A percentile compares a stretch with the other conserved stretches of the same genome.
phyloP scores from a whole-genome alignment of 768 basidiomycete species.

The Mycena venus region DNA sequence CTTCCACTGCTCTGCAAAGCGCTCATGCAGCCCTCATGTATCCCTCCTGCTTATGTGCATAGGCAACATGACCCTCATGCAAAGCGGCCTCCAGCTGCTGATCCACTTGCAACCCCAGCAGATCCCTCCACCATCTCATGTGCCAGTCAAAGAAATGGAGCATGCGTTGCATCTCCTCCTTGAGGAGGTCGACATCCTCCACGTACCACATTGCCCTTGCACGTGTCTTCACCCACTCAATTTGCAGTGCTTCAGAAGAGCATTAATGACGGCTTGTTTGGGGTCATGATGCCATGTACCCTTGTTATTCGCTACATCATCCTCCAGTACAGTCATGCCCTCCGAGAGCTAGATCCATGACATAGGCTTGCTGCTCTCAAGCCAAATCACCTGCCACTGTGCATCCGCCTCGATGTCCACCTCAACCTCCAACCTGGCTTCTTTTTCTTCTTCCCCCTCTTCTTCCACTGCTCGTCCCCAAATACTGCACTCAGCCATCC shows the following conservation, averaged over 20 bases:
- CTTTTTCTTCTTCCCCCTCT: not conserved
- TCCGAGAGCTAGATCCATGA: conserved; percentile 20
- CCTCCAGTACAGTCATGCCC: not conserved
- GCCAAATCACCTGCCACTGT: no score
- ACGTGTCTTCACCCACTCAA: conserved; percentile 32
- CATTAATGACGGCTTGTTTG: no score
- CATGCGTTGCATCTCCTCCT: conserved; percentile 40
- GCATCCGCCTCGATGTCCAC: not conserved
- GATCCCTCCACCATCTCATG: conserved; percentile 27
- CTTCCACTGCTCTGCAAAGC: not conserved
- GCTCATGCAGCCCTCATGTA: not conserved
- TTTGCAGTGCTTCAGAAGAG: conserved; percentile 18
- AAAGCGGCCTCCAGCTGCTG: not conserved
- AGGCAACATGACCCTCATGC: no score
- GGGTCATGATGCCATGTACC: not conserved
- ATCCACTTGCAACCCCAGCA: not conserved
- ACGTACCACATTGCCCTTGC: conserved; percentile 22
- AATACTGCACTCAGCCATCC: conserved; percentile 11
- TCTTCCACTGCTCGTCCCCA: not conserved
- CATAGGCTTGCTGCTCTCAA: not conserved
- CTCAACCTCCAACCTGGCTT: not conserved
- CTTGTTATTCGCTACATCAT: not conserved
- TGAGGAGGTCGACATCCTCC: no score
- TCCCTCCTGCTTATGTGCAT: not conserved
- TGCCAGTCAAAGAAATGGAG: conserved; percentile 30